A percentile compares a stretch with the other conserved stretches of the same genome.
These are phyloP conservation scores for Curvularia lunata DNA, from an alignment of 2,329 filamentous ascomycete genomes.

Conservation along the genomic window DNA sequence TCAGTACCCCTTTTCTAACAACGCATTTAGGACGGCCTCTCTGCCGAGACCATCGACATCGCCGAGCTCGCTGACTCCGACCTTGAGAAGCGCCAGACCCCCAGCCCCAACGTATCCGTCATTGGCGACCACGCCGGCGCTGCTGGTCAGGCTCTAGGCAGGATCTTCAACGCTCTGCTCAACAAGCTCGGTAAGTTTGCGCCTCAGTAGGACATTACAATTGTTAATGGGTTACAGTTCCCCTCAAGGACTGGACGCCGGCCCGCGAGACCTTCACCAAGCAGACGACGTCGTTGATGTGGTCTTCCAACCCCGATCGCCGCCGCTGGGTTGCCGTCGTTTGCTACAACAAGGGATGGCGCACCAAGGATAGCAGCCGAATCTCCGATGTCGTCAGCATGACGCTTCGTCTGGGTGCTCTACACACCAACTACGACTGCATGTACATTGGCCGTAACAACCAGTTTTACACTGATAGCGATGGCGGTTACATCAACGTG, in stretches of 20 bases:
- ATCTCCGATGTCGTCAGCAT: slow-evolving; percentile 5
- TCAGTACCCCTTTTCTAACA: neutral
- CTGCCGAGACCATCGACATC: neutral
- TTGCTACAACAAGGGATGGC: slow-evolving; percentile 8
- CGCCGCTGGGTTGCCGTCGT: neutral
- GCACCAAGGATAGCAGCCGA: neutral
- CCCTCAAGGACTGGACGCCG: slow-evolving; percentile 7
- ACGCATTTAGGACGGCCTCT: neutral
- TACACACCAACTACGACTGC: slow-evolving; percentile 7
- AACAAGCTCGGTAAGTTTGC: too few species aligned
- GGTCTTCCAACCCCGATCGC: neutral
- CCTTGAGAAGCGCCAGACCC: slow-evolving; percentile 1
- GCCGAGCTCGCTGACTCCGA: neutral
- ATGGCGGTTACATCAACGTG: slow-evolving; percentile 2
- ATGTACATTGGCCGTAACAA: slow-evolving; percentile 5
- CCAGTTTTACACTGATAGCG: slow-evolving; percentile 1
- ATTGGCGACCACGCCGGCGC: slow-evolving; percentile 1
- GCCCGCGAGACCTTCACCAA: slow-evolving; percentile 9
- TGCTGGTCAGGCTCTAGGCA: slow-evolving; percentile 3
- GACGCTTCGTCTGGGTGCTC: neutral
- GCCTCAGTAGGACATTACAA: too few species aligned
- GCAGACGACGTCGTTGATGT: slow-evolving; percentile 3
- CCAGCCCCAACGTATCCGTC: neutral
- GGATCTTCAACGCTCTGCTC: neutral
- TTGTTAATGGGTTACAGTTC: too few species aligned